Conservation (phyloP, 2,329 filamentous ascomycete genomes). For the Colletotrichum tropicale region DNA sequence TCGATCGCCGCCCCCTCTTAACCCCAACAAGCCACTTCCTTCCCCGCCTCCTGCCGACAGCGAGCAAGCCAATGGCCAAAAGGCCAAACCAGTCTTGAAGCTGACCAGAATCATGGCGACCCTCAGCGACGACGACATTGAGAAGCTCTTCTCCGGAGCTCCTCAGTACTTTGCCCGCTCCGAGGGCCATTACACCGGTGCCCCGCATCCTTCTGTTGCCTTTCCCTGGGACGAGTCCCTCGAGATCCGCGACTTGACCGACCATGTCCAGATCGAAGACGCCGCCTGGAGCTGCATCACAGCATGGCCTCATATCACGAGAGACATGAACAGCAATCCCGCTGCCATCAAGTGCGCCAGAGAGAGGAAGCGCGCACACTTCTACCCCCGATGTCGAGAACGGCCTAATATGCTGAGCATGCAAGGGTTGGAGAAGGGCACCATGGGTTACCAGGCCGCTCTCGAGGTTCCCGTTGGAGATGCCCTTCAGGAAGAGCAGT, state of each 20-base stretch:
- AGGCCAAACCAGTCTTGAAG: slow-evolving; percentile 51
- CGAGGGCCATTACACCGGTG: slow-evolving; percentile 62
- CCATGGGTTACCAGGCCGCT: slow-evolving; percentile 71
- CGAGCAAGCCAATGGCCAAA: slow-evolving; percentile 42
- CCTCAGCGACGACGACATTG: slow-evolving; percentile 63
- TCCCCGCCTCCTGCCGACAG: slow-evolving; percentile 51
- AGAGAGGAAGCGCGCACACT: slow-evolving; percentile 57
- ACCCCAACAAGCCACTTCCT: slow-evolving; percentile 63
- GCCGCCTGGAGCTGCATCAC: slow-evolving; percentile 67
- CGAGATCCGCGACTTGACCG: slow-evolving; percentile 65
- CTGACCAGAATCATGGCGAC: slow-evolving; percentile 64
- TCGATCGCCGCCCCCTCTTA: slow-evolving; percentile 36
- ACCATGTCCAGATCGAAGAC: slow-evolving; percentile 68
- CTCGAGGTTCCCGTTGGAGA: slow-evolving; percentile 70
- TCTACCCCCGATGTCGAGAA: slow-evolving; percentile 64
- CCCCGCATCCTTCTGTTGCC: slow-evolving; percentile 66
- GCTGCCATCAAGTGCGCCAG: slow-evolving; percentile 45
- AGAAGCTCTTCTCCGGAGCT: slow-evolving; percentile 77
- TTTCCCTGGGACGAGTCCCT: slow-evolving; percentile 72
- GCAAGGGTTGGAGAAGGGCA: slow-evolving; percentile 73
- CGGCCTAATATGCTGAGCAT: slow-evolving; percentile 75
- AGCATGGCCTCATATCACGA: slow-evolving; percentile 66
- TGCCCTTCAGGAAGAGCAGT: slow-evolving; percentile 66
- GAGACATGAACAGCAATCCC: slow-evolving; percentile 50
- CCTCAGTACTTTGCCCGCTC: slow-evolving; percentile 72